Base-by-base conservation (phyloP, 1,284 basidiomycete species). In the Anthracocystis walkeri region DNA sequence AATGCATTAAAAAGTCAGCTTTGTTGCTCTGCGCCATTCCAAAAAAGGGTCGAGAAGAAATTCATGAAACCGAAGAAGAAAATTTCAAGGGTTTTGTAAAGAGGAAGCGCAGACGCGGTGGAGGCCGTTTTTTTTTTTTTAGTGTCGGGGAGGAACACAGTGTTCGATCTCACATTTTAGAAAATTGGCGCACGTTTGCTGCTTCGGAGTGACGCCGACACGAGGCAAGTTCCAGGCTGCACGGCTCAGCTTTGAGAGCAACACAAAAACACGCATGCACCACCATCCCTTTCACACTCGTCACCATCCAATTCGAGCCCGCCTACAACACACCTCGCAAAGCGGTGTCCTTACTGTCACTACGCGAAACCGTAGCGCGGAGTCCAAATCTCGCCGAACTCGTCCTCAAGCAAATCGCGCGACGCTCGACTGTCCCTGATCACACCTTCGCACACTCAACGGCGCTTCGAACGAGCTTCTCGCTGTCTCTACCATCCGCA, bases 161-260 rank as follows among this genome's bases (percentile, higher is more conserved):
- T 46, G 23, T 12, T 29, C 40, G 41, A 58, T 61, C 65, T 62
- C 27, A 67, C n/a, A 16, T 38, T 11, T 25, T 44, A n/a, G n/a
- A 55, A 49, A 4, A 35, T 18, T 2, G 25, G 48, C 31, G 58
- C 58, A 66, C 65, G 64, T 66, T 29, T 50, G 40, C 52, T 4
- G 31, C 29, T 27, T 20, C 25, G 40, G 27, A 45, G 46, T 44
- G 60, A 41, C 11, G 60, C n/a, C n/a, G n/a, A n/a, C n/a, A n/a
- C 35, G 8, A 31, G 25, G 27, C 48, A 16, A 20, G 29, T 18
- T 31, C 48, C 48, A 49, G 29, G 48, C 48, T 49, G 59, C 59
- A 54, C 53, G 41, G 40, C 49, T 41, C 25, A 58, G 35, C 23
- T 50, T 14, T 11, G 16, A 54, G 59, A 61, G 27, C 58, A 54